These are phyloP conservation scores for Neostapfia colusana DNA, from an alignment of 176 grass and related monocot species.

Conservation along the genomic window DNA sequence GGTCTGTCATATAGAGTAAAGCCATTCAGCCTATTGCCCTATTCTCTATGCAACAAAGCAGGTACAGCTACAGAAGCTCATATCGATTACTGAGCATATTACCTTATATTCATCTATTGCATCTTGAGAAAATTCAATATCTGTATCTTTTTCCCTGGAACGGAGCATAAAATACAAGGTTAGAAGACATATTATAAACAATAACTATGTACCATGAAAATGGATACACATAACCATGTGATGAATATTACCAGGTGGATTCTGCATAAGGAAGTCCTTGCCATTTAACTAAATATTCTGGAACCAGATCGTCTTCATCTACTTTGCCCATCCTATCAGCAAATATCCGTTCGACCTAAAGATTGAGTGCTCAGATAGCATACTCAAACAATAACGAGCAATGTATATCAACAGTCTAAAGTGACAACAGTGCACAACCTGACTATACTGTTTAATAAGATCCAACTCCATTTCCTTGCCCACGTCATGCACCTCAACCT, in stretches of 20 bases:
- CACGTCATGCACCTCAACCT: conserved; percentile 99
- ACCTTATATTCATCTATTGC: conserved; percentile 99
- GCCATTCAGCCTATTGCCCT: not conserved
- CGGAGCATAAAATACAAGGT: conserved; percentile 23
- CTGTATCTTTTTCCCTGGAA: conserved; percentile 96
- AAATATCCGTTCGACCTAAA: conserved; percentile 99
- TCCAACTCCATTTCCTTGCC: conserved; percentile 99
- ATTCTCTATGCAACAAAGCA: not conserved
- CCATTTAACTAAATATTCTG: conserved; percentile 99
- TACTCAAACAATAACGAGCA: conserved; percentile 4
- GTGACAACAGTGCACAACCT: conserved; percentile 52
- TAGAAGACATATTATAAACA: conserved; percentile 5
- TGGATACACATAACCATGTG: not conserved
- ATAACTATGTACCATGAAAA: conserved; percentile 3
- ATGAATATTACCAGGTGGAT: conserved; percentile 85
- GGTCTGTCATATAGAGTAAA: conserved; percentile 52
- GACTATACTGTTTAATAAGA: conserved; percentile 97
- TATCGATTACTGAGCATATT: conserved; percentile 31
- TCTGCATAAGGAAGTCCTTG: conserved; percentile 99
- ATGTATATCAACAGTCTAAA: conserved; percentile 16
- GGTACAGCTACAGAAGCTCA: not conserved
- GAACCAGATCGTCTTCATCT: conserved; percentile 78
- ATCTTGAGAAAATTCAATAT: conserved; percentile 99
- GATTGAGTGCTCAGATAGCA: conserved; percentile 47
- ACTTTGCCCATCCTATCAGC: conserved; percentile 88